Base-by-base conservation (phyloP, 768 basidiomycete species). In the Podaxis mareebaensis region DNA sequence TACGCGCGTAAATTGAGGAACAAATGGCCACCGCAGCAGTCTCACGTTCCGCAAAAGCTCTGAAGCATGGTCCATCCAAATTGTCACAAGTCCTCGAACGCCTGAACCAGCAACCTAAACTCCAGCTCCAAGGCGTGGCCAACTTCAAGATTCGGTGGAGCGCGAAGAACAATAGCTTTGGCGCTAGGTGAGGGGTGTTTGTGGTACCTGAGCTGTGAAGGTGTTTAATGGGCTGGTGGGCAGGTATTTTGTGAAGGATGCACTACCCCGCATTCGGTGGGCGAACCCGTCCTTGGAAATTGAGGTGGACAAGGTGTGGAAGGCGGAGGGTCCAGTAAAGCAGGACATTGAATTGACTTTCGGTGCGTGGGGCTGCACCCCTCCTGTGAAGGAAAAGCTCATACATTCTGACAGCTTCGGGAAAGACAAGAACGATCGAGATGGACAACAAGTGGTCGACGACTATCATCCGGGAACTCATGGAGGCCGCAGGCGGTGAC, bases 181-280 rank as follows among this genome's bases (percentile, higher is more conserved):
- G 89, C 66, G 89, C 90, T 28, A 81, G 89, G 91, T 91, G 60
- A 67, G 84, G 71, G 58, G 54, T 8, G 2, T 48, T 28, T 36
- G 38, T 20, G 61, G 58, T 28, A 38, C 17, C 24, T 44, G 46
- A 20, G 20, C 36, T 28, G 20, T 36, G 40, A 26, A 20, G 24
- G 36, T 55, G 30, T 63, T 26, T 0, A 67, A 15, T 53, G 3
- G 28, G 12, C 38, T n/a, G 40, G 12, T 4, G 11, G 28, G 12
- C 40, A 92, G 92, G 51, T 87, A 92, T 77, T 93, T 94, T 66
- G 81, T 90, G 42, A 91, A 90, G 70, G 86, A 93, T 44, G 82
- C 90, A n/a, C 75, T 94, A 0, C 90, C 90, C 0, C 81, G 90
- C 33, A 90, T 94, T 78, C 88, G 85, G 11, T 92, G 84, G 72